Evolutionary conservation across 106 monocot genomes (phyloP).

Genomic region (Ottelia alismoides): DNA sequence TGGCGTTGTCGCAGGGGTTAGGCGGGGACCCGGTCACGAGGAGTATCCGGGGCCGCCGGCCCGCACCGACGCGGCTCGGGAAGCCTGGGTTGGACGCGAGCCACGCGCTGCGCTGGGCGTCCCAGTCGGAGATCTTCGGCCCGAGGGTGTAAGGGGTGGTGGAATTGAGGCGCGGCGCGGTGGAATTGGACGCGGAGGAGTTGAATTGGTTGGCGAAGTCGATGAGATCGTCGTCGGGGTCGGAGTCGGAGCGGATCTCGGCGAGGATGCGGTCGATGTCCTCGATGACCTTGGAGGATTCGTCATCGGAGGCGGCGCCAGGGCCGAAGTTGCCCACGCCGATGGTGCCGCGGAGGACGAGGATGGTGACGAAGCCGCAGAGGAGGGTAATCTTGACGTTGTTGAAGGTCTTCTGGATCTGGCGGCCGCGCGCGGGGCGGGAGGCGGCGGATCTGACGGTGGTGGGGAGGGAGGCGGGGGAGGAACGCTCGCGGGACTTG

Average conservation of each 20-base stretch:
- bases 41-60: conserved; percentile 22
- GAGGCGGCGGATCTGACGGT: not conserved
- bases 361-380: conserved; percentile 68
- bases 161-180: not conserved
- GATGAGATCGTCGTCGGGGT: conserved; percentile 1
- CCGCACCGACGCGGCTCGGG: conserved; percentile 8
- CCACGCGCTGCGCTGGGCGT: conserved; percentile 39
- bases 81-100: conserved; percentile 32
- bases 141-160: conserved; percentile 29
- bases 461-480: not conserved
- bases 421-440: conserved; percentile 16
- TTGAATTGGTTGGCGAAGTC: not conserved
- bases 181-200: not conserved
- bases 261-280: conserved; percentile 64
- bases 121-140: conserved; percentile 58
- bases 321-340: conserved; percentile 39
- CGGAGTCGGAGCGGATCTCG: conserved; percentile 54
- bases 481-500: not conserved
- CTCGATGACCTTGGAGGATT: conserved; percentile 30
- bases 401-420: conserved; percentile 58
- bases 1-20: conserved; percentile 47
- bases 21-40: conserved; percentile 52
- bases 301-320: conserved; percentile 3
- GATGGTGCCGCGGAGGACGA: conserved; percentile 72
- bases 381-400: conserved; percentile 69